Conservation (phyloP, 2,329 filamentous ascomycete genomes). For the Pseudocercospora cruenta region DNA sequence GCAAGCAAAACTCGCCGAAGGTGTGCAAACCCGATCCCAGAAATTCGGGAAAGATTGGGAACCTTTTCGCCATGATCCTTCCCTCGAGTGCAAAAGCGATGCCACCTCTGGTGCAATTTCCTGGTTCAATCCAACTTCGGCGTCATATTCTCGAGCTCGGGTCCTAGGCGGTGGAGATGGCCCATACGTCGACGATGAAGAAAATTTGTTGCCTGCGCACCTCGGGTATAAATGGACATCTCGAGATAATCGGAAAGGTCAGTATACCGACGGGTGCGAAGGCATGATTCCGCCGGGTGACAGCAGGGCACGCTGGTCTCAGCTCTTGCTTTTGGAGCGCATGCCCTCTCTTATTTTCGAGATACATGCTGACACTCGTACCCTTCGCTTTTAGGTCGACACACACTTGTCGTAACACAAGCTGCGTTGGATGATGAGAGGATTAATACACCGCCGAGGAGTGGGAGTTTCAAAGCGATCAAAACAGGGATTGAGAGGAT, state of each 20-base stretch:
- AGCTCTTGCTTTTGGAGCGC: too few relatives aligned
- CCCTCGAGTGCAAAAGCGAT: neutral
- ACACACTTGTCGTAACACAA: neutral
- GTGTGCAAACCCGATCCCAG: neutral
- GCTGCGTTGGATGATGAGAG: neutral
- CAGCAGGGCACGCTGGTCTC: too few relatives aligned
- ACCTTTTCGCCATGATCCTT: neutral
- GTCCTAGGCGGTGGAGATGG: neutral
- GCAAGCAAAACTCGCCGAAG: neutral
- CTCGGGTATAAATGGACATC: constrained; percentile 45
- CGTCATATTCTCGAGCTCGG: neutral
- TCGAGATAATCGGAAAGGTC: constrained; percentile 50
- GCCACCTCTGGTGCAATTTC: neutral
- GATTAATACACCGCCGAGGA: neutral
- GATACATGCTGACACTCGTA: too few relatives aligned
- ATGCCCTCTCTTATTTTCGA: too few relatives aligned
- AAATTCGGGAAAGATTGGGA: neutral
- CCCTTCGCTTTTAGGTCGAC: too few relatives aligned
- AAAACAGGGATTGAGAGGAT: constrained; percentile 51
- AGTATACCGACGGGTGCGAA: too few relatives aligned
- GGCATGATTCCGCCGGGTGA: too few relatives aligned
- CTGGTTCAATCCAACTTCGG: neutral
- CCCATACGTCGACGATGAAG: neutral
- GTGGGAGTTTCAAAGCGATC: neutral
- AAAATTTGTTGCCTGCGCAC: constrained; percentile 6